Conservation (phyloP, 225 moss, liverwort and hornwort species). For the Bryoerythrophyllum caledonicum region DNA sequence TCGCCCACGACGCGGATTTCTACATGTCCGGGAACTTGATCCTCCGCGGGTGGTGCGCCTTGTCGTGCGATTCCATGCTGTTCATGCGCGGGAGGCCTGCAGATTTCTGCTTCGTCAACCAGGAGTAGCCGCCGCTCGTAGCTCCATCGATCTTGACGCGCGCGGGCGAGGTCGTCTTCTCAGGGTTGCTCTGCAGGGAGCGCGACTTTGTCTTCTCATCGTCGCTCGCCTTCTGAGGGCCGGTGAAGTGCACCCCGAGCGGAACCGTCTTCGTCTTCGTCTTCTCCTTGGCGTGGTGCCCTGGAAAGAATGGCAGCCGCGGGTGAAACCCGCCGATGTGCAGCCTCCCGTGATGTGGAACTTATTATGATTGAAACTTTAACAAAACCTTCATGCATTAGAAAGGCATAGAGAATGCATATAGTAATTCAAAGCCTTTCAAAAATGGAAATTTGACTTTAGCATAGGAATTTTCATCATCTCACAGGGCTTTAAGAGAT, state of each 20-base stretch:
- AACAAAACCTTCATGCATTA: too few relatives aligned
- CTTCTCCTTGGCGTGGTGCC: background rate
- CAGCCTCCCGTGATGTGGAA: slow-evolving; percentile 30
- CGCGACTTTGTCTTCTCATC: slow-evolving; percentile 33
- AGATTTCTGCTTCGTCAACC: slow-evolving; percentile 31
- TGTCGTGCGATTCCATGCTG: slow-evolving; percentile 22
- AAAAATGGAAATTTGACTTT: too few relatives aligned
- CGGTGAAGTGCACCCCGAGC: slow-evolving; percentile 39
- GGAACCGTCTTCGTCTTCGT: slow-evolving; percentile 39
- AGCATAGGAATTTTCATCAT: too few relatives aligned
- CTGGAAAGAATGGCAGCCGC: slow-evolving; percentile 35
- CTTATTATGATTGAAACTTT: too few relatives aligned
- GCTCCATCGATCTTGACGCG: slow-evolving; percentile 8
- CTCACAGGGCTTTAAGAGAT: too few relatives aligned
- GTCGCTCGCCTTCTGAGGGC: background rate
- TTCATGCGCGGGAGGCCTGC: slow-evolving; percentile 2
- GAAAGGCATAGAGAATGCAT: too few relatives aligned
- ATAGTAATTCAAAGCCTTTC: too few relatives aligned
- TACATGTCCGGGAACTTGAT: slow-evolving; percentile 44
- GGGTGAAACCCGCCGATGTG: too few relatives aligned
- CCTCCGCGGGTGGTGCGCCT: slow-evolving; percentile 10
- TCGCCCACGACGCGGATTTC: slow-evolving; percentile 52
- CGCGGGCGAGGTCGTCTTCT: background rate
- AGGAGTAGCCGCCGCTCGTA: slow-evolving; percentile 14
- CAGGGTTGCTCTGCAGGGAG: slow-evolving; percentile 45